phyloP scores from a whole-genome alignment of 176 grass and related monocot species.

The Oryza brachyantha region DNA sequence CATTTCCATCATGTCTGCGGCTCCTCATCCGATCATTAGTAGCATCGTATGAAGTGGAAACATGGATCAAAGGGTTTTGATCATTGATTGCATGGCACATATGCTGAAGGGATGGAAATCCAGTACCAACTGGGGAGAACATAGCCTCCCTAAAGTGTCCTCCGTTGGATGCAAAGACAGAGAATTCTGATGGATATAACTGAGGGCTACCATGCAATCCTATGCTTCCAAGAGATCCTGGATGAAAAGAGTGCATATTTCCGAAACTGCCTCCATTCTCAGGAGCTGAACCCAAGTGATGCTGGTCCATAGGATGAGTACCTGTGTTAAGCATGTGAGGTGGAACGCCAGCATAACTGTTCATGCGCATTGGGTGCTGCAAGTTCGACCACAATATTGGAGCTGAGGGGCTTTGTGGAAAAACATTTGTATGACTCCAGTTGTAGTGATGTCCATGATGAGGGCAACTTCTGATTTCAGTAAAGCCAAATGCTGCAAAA shows the following conservation, averaged over 20 bases:
- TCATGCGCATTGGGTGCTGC: constrained; percentile 46
- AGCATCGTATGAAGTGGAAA: constrained; percentile 58
- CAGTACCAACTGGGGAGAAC: constrained; percentile 40
- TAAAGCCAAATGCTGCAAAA: constrained; percentile 43
- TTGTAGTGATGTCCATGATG: constrained; percentile 44
- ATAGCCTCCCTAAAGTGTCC: constrained; percentile 50
- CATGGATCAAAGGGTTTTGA: constrained; percentile 44
- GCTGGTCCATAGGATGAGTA: constrained; percentile 49
- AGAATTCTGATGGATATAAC: constrained; percentile 43
- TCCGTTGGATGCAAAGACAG: constrained; percentile 43
- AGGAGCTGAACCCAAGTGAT: constrained; percentile 64
- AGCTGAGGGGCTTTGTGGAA: constrained; percentile 44
- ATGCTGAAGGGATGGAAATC: constrained; percentile 55
- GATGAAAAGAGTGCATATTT: constrained; percentile 39
- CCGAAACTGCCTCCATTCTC: constrained; percentile 35
- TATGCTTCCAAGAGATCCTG: constrained; percentile 52
- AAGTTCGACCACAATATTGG: constrained; percentile 56
- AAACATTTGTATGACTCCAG: constrained; percentile 54
- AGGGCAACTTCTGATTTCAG: constrained; percentile 56
- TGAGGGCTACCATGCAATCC: constrained; percentile 54
- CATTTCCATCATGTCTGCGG: constrained; percentile 63
- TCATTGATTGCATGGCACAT: constrained; percentile 38
- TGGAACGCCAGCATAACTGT: constrained; percentile 43
- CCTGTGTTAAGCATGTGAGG: constrained; percentile 43
- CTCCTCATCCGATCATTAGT: constrained; percentile 69